These are phyloP conservation scores for Aspergillus sp. DNA, from an alignment of 2,329 filamentous ascomycete species.

Conservation along the genomic window DNA sequence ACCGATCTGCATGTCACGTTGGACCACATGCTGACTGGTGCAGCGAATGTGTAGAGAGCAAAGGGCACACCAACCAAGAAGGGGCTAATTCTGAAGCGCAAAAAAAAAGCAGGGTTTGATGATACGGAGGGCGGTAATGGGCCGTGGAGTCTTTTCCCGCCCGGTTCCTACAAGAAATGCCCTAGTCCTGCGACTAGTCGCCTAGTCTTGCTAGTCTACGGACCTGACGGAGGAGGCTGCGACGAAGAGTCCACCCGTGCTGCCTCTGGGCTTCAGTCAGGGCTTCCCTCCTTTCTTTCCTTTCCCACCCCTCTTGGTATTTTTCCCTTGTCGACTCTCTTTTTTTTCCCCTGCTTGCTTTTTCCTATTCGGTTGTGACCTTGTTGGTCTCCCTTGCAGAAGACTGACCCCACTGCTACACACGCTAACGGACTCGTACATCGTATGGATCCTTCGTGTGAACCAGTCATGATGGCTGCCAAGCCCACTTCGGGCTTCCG, in stretches of 20 bases:
- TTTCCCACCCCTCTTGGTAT: background rate
- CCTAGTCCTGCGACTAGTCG: conserved; percentile 18
- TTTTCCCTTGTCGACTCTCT: too few relatives aligned
- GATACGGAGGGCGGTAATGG: conserved; percentile 1
- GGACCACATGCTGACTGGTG: conserved; percentile 16
- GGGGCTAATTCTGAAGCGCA: conserved; percentile 1
- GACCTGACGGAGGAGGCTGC: conserved; percentile 18
- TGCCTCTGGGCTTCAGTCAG: background rate
- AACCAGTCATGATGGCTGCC: conserved; percentile 12
- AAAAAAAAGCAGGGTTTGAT: conserved; percentile 2
- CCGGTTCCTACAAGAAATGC: conserved; percentile 1
- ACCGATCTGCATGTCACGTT: conserved; percentile 21
- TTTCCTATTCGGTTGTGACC: conserved; percentile 6
- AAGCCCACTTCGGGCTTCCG: conserved; percentile 23
- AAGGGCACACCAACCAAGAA: too few relatives aligned
- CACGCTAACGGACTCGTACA: conserved; percentile 22
- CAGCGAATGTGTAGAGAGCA: background rate
- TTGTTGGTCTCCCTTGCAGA: conserved; percentile 10
- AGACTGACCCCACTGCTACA: conserved; percentile 17
- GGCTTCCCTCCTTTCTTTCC: background rate
- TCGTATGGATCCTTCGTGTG: background rate
- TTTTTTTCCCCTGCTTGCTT: conserved; percentile 5
- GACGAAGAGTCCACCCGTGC: conserved; percentile 13
- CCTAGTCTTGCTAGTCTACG: conserved; percentile 18
- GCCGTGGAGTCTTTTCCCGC: conserved; percentile 9